Base-by-base conservation (phyloP, 768 basidiomycete species). In the Suillus discolor region DNA sequence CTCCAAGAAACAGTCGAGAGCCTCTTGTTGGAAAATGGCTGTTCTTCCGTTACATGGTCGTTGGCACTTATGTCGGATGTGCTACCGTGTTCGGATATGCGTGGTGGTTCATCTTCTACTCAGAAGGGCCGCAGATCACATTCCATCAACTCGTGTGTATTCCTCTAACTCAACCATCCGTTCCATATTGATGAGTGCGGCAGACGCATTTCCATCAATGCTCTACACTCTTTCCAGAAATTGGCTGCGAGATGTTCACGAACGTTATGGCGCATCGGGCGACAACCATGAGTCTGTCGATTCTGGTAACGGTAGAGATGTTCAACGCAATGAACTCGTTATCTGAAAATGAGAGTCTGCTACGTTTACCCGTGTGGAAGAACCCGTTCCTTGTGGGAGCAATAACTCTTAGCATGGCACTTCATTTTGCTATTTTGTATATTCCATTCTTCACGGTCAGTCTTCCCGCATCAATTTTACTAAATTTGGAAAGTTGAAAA, bases 201-300 rank as follows among this genome's bases (percentile, higher is more conserved):
- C 61, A 97, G 96, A 97, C 95, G 3, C 89, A 99, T 77, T 99
- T 99, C 86, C 97, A 99, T 77, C 87, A 94, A 80, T 99, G 97
- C 74, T 82, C 90, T 2, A 63, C 84, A 12, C 72, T 83, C 64
- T 98, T 97, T 86, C 90, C 96, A 1, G 86, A 93, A 72, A 91
- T 99, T 70, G 97, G 96, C 18, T 99, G 97, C 77, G 86, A 88
- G 70, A 99, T 99, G 92, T 99, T 98, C 79, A 90, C 91, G 34
- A 92, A 96, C 76, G 85, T 84, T 67, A 89, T 94, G 85, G 82
- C 97, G 15, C 89, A 89, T 71, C 86, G 86, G 18, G 97, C 96
- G 4, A 97, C 96, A 65, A 99, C 97, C 25, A 94, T 99, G 85
- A 96, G 94, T 69, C 81, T 99, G 41, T 98, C 97, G 34, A 95